Percentiles rank a stretch among this genome's conserved stretches.
Conservation (phyloP, 192 early-diverging fungal species). For the Chytriomyces sp. region DNA sequence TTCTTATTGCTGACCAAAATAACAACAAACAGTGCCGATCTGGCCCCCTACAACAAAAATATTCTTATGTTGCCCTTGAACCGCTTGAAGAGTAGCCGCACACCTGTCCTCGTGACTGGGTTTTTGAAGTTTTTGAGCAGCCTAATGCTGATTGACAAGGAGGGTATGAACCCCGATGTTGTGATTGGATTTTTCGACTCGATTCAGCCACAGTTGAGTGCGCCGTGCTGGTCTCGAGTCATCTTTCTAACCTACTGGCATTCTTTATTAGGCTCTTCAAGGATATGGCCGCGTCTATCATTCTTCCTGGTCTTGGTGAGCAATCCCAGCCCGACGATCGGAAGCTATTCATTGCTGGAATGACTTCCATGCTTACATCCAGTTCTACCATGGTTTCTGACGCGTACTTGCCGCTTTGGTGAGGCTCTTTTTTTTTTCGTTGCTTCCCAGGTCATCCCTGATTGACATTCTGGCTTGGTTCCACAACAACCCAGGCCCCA, state of each 20-base stretch:
- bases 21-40: conserved; percentile 33
- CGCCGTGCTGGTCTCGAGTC: too few species aligned
- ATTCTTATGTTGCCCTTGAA: conserved; percentile 63
- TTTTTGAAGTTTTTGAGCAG: conserved; percentile 71
- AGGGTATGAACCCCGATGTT: conserved; percentile 60
- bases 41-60: conserved; percentile 58
- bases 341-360: conserved; percentile 63
- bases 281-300: conserved; percentile 61
- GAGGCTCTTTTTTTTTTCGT: conserved; percentile 7
- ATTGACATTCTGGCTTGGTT: conserved; percentile 23
- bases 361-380: conserved; percentile 65
- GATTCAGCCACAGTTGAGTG: conserved; percentile 61
- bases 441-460: background rate
- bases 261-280: conserved; percentile 58
- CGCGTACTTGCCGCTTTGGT: conserved; percentile 53
- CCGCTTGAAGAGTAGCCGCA: conserved; percentile 60
- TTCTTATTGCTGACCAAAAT: background rate
- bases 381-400: conserved; percentile 56
- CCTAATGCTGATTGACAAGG: conserved; percentile 66
- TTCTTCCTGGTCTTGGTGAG: conserved; percentile 68
- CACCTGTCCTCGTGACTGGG: conserved; percentile 59
- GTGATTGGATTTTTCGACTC: conserved; percentile 61
- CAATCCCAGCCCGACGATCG: conserved; percentile 60
- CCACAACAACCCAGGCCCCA: conserved; percentile 47
- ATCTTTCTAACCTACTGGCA: too few species aligned